Conservation (phyloP, 768 basidiomycete species). For the Hygrocybe punicea region DNA sequence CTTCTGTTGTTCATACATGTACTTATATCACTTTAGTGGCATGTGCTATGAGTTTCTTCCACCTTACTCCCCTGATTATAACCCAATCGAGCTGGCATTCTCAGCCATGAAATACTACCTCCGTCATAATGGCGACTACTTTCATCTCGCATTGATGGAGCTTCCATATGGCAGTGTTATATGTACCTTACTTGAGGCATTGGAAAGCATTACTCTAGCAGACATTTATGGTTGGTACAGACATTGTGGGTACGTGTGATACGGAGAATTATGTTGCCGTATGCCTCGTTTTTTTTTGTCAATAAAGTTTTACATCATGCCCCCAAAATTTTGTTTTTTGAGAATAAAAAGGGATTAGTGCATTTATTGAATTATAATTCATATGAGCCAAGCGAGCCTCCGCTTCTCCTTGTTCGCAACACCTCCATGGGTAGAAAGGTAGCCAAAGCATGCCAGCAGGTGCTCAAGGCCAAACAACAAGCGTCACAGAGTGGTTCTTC, state of each 20-base stretch:
- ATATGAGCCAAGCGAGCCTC: no score
- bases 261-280: not conserved
- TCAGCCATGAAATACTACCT: slow-evolving; percentile 23
- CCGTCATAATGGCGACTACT: slow-evolving; percentile 20
- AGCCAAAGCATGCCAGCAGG: no score
- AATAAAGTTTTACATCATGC: no score
- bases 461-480: no score
- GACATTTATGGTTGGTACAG: slow-evolving; percentile 28
- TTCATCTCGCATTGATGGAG: slow-evolving; percentile 11
- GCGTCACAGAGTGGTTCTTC: no score
- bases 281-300: no score
- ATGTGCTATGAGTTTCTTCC: slow-evolving; percentile 30
- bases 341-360: no score
- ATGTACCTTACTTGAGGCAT: slow-evolving; percentile 25
- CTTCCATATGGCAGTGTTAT: slow-evolving; percentile 12
- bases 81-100: slow-evolving; percentile 34
- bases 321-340: no score
- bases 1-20: not conserved
- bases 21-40: slow-evolving; percentile 12
- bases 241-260: slow-evolving; percentile 25
- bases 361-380: no score
- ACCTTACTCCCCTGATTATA: slow-evolving; percentile 33
- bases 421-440: no score
- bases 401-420: no score
- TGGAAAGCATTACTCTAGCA: slow-evolving; percentile 21